Evolutionary conservation across 1,139 yeast genomes (phyloP).

Genomic region (Debaryomyces singareniensis): DNA sequence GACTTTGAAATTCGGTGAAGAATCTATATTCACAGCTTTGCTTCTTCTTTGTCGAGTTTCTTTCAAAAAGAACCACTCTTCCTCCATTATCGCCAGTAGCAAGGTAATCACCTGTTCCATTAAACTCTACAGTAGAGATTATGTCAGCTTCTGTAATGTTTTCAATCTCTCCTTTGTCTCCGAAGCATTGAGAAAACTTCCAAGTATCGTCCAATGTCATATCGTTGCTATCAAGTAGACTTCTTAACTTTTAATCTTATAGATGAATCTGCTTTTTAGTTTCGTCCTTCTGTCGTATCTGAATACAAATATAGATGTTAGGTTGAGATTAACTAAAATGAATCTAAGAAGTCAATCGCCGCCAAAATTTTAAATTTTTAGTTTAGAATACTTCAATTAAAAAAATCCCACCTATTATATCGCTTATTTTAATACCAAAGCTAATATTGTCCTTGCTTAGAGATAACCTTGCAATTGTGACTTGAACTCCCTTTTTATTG

Average conservation of each 20-base stretch:
- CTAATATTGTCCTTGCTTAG: too few relatives aligned
- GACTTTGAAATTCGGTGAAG: constrained; percentile 95
- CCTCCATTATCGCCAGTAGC: constrained; percentile 99
- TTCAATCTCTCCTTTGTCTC: constrained; percentile 96
- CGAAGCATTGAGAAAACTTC: constrained; percentile 90
- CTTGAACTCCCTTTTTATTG: neutral
- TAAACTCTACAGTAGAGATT: constrained; percentile 95
- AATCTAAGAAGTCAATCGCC: too few relatives aligned
- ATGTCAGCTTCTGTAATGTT: constrained; percentile 96
- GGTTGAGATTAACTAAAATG: too few relatives aligned
- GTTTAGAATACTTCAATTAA: too few relatives aligned
- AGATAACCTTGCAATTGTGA: neutral
- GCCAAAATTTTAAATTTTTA: too few relatives aligned
- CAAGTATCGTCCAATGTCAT: constrained; percentile 45
- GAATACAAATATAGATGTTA: too few relatives aligned
- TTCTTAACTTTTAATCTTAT: too few relatives aligned
- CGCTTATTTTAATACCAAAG: too few relatives aligned
- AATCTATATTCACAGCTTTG: constrained; percentile 81
- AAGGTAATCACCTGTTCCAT: constrained; percentile 86
- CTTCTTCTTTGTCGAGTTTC: constrained; percentile 71
- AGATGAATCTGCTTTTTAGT: too few relatives aligned
- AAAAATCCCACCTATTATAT: too few relatives aligned
- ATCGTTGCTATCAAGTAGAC: too few relatives aligned
- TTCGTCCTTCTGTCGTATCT: too few relatives aligned
- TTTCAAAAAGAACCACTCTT: constrained; percentile 89